Conservation (phyloP, 352 stramenopile species). For the Globisporangium cystogenes region DNA sequence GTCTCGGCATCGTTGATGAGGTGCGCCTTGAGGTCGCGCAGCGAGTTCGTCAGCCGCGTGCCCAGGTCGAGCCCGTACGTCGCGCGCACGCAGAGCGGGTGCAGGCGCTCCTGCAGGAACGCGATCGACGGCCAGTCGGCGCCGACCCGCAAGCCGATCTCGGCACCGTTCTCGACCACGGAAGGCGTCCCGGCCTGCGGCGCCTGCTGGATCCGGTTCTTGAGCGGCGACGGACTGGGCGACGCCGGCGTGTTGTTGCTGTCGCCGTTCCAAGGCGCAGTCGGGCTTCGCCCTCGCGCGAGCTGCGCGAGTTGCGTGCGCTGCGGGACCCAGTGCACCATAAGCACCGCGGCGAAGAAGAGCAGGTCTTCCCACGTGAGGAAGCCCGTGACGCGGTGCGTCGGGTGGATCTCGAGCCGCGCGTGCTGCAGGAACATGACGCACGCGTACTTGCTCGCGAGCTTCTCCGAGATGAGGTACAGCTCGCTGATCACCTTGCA, state of each 20-base stretch:
- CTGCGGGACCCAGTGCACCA: conserved; percentile 76
- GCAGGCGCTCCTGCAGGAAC: conserved; percentile 50
- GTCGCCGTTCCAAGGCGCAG: background rate
- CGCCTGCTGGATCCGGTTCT: background rate
- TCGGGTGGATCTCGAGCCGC: conserved; percentile 69
- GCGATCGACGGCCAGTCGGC: conserved; percentile 43
- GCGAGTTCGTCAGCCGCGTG: conserved; percentile 48
- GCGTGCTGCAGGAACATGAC: conserved; percentile 77
- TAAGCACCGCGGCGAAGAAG: conserved; percentile 64
- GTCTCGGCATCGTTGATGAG: conserved; percentile 71
- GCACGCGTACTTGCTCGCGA: conserved; percentile 75
- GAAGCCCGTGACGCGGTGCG: conserved; percentile 43
- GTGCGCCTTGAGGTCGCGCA: conserved; percentile 72
- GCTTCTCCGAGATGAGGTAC: conserved; percentile 65
- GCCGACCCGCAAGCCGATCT: conserved; percentile 28
- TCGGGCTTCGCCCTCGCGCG: conserved; percentile 5
- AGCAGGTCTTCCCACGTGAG: conserved; percentile 63
- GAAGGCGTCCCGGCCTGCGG: background rate
- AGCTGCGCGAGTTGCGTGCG: conserved; percentile 32
- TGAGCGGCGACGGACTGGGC: background rate
- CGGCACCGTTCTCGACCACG: conserved; percentile 45
- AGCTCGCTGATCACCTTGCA: conserved; percentile 40
- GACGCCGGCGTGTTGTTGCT: background rate
- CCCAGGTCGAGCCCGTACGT: conserved; percentile 64
- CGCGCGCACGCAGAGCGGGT: conserved; percentile 40